Percentiles rank a stretch among this genome's conserved stretches.
These are phyloP conservation scores for Malus hybrid DNA, from an alignment of 331 rosid species.

Conservation along the genomic window DNA sequence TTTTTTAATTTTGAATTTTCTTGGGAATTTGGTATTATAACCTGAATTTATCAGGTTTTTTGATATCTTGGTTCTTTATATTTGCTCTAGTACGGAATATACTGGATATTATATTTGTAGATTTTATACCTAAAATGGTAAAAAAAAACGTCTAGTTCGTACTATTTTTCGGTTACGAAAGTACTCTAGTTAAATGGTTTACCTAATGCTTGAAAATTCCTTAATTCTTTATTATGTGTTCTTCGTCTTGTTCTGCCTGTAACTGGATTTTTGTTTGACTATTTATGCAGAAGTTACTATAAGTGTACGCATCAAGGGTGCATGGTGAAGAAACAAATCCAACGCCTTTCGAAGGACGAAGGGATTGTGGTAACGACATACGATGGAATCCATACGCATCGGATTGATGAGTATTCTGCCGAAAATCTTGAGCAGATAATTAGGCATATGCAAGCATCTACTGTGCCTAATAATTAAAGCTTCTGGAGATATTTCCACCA, in stretches of 20 bases:
- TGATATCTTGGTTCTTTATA: neutral
- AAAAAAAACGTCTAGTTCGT: neutral
- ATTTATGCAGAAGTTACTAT: slow-evolving; percentile 43
- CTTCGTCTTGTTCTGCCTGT: neutral
- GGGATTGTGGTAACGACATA: slow-evolving; percentile 35
- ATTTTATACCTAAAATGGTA: neutral
- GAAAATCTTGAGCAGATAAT: slow-evolving; percentile 14
- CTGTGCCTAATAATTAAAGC: neutral
- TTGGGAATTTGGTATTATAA: neutral
- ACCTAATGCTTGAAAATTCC: neutral
- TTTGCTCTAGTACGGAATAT: neutral
- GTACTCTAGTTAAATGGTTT: neutral
- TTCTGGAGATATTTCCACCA: neutral
- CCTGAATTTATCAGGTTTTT: neutral
- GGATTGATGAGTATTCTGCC: neutral
- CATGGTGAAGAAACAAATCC: slow-evolving; percentile 61
- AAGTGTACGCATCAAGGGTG: slow-evolving; percentile 52
- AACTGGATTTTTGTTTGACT: neutral
- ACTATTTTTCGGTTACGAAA: neutral
- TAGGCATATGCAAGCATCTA: neutral
- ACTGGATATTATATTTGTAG: neutral
- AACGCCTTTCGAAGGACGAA: slow-evolving; percentile 37
- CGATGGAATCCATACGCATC: slow-evolving; percentile 32
- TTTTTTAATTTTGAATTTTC: neutral
- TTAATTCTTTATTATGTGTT: neutral